Conservation (phyloP, 1,284 basidiomycete species). For the Heliocybe sulcata region DNA sequence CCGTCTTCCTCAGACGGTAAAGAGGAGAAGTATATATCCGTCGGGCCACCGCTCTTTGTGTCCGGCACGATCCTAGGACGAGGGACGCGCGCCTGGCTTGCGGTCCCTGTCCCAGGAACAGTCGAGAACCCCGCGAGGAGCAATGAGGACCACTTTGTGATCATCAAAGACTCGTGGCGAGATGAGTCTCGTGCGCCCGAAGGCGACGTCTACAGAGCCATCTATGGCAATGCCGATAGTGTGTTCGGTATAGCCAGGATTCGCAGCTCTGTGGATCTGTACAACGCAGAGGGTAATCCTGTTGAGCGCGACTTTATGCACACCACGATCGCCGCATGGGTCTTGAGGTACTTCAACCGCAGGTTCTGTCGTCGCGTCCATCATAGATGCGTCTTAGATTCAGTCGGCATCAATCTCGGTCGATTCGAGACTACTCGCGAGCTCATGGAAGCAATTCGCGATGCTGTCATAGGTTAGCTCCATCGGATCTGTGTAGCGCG, state of each 20-base stretch:
- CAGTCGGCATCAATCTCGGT: background rate
- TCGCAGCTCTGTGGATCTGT: background rate
- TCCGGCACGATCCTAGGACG: background rate
- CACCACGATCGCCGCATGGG: background rate
- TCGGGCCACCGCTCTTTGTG: background rate
- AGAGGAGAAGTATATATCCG: background rate
- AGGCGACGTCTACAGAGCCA: background rate
- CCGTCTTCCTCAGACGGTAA: background rate
- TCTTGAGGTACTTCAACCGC: background rate
- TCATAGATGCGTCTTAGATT: background rate
- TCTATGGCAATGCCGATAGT: background rate
- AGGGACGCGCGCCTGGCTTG: background rate
- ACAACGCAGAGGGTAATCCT: background rate
- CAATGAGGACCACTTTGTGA: background rate
- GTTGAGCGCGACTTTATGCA: background rate
- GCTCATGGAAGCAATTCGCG: background rate
- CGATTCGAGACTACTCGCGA: background rate
- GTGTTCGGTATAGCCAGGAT: background rate
- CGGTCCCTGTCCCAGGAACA: background rate
- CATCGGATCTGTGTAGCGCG: background rate
- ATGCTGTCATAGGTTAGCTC: background rate
- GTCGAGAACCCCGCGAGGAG: background rate
- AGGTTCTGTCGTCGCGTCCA: background rate
- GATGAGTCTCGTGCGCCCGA: background rate
- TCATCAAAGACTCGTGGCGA: background rate